Percentiles rank a stretch among this genome's conserved stretches.
Evolutionary conservation across 2,329 filamentous ascomycete genomes (phyloP).

Genomic region (Septoria petroselini): DNA sequence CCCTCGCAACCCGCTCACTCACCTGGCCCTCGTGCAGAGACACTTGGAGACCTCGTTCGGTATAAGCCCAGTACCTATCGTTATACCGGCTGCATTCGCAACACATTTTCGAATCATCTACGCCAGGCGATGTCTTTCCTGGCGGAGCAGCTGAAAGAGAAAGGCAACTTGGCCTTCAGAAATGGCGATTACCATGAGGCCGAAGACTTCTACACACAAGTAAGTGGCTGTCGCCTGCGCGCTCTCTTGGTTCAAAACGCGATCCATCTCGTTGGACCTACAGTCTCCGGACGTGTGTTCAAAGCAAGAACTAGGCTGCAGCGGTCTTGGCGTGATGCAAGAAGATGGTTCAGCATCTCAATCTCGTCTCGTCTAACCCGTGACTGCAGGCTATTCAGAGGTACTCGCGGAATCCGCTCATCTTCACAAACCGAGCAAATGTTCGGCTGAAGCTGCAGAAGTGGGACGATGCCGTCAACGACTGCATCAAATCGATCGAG

Average conservation of each 20-base stretch:
- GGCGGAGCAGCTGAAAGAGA: constrained; percentile 49
- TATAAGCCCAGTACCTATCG: no score
- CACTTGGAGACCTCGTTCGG: no score
- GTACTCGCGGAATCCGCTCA: constrained; percentile 70
- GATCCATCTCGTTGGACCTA: no score
- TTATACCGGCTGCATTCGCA: no score
- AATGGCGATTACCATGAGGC: constrained; percentile 63
- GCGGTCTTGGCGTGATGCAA: neutral
- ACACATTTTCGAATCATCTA: no score
- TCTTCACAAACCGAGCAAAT: constrained; percentile 89
- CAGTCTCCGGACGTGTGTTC: no score
- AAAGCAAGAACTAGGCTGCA: neutral
- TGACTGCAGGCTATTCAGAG: constrained; percentile 63
- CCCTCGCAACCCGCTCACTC: no score
- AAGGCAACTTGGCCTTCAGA: constrained; percentile 64
- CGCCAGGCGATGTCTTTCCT: constrained; percentile 29
- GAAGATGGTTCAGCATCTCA: neutral
- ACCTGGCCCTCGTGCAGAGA: no score
- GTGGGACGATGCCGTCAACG: constrained; percentile 72
- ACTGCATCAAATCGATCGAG: constrained; percentile 72
- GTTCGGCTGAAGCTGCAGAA: constrained; percentile 69
- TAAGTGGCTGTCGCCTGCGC: neutral
- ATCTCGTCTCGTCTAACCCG: neutral
- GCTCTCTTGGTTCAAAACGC: no score
- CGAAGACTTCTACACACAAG: constrained; percentile 63